These are phyloP conservation scores for Suhomyces terraborum DNA, from an alignment of 1,139 yeast species.

Conservation along the genomic window DNA sequence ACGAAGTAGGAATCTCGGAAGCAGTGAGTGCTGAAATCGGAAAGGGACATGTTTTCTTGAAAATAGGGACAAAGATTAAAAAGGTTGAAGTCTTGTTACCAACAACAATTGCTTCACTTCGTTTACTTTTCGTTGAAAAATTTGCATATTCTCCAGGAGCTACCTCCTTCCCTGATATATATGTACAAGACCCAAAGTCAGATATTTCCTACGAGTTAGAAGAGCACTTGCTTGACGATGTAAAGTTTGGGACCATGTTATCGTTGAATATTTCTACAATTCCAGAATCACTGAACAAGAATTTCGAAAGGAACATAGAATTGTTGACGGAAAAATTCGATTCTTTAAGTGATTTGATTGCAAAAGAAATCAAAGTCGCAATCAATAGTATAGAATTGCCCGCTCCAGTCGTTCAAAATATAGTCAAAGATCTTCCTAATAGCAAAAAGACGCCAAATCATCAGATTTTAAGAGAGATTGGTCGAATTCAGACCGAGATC, in stretches of 20 bases:
- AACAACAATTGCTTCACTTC: constrained; percentile 61
- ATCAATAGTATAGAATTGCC: constrained; percentile 28
- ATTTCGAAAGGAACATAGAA: constrained; percentile 33
- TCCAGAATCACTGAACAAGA: constrained; percentile 22
- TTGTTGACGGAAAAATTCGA: constrained; percentile 33
- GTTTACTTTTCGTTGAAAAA: constrained; percentile 79
- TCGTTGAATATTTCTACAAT: constrained; percentile 48
- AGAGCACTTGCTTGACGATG: constrained; percentile 60
- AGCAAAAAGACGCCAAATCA: background rate
- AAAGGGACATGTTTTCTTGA: constrained; percentile 47
- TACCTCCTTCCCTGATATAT: constrained; percentile 76
- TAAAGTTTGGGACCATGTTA: constrained; percentile 61
- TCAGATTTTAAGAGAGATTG: constrained; percentile 24
- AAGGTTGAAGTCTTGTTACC: constrained; percentile 56
- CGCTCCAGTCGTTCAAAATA: constrained; percentile 12
- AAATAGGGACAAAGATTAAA: constrained; percentile 61
- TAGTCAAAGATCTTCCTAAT: constrained; percentile 6
- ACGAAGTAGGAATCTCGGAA: background rate
- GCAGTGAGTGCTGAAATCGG: background rate
- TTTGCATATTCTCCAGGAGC: constrained; percentile 82
- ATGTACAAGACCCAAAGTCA: constrained; percentile 62
- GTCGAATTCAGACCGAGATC: constrained; percentile 55
- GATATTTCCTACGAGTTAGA: constrained; percentile 80
- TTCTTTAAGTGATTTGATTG: constrained; percentile 25
- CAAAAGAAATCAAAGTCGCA: constrained; percentile 27